phyloP scores from a whole-genome alignment of 768 basidiomycete genomes.

The Xerocomellus amylosporus region DNA sequence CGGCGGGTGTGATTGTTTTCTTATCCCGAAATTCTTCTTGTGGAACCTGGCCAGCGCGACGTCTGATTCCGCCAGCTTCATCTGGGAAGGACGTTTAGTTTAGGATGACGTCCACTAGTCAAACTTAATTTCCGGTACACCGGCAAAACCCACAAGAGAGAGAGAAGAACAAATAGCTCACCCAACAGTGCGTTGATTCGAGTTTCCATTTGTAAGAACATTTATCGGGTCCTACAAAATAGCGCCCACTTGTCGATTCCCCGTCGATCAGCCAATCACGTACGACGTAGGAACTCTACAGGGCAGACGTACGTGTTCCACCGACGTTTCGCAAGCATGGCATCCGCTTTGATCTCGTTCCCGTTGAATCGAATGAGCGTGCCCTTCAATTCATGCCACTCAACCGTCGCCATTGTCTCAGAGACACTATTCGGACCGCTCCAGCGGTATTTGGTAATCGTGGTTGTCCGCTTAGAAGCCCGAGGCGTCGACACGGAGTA shows the following conservation, averaged over 20 bases:
- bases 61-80: constrained; percentile 18
- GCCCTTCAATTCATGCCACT: constrained; percentile 30
- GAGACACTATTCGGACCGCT: constrained; percentile 16
- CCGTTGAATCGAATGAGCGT: constrained; percentile 33
- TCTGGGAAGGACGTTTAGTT: constrained; percentile 9
- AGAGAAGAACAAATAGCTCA: constrained; percentile 6
- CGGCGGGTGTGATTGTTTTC: constrained; percentile 21
- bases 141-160: neutral
- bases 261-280: neutral
- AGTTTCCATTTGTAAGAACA: constrained; percentile 36
- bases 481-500: constrained; percentile 22
- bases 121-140: neutral
- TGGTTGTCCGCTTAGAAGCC: constrained; percentile 16
- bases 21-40: constrained; percentile 24
- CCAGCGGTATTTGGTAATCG: constrained; percentile 26
- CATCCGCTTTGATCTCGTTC: constrained; percentile 23
- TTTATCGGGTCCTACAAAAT: constrained; percentile 34
- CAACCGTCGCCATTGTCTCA: constrained; percentile 34
- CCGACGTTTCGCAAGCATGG: constrained; percentile 21
- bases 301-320: constrained; percentile 23
- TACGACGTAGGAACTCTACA: neutral
- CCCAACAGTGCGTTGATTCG: constrained; percentile 26
- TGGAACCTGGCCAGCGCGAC: constrained; percentile 21
- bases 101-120: neutral
- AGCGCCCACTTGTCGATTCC: constrained; percentile 24